phyloP scores from a whole-genome alignment of 2,329 filamentous ascomycete species.

The Neoascochyta sp. region DNA sequence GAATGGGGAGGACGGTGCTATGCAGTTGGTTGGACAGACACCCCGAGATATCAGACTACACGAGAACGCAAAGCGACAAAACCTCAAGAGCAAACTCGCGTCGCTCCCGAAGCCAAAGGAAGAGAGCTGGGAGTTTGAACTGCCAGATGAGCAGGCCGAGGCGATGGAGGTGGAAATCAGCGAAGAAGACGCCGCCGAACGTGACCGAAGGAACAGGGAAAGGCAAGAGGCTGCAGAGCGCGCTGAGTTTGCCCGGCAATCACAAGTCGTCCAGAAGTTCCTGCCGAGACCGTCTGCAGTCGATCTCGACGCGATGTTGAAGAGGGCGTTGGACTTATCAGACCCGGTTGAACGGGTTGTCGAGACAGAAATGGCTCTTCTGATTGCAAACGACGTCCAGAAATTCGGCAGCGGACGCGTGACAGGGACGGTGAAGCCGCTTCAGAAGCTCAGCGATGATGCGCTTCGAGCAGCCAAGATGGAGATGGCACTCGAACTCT shows the following conservation, averaged over 20 bases:
- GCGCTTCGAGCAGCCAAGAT: conserved; percentile 71
- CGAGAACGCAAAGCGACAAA: conserved; percentile 64
- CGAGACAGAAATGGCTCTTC: conserved; percentile 69
- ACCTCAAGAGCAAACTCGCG: conserved; percentile 69
- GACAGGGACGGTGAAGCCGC: conserved; percentile 55
- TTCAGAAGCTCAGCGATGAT: conserved; percentile 67
- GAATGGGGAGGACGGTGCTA: conserved; percentile 64
- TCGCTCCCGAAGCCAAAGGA: conserved; percentile 89
- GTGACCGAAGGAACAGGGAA: conserved; percentile 66
- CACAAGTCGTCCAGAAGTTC: conserved; percentile 82
- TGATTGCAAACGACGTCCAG: conserved; percentile 78
- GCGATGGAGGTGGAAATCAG: conserved; percentile 49
- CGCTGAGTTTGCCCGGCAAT: conserved; percentile 74
- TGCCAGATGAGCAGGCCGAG: conserved; percentile 78
- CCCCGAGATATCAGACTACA: conserved; percentile 70
- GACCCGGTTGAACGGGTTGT: conserved; percentile 68
- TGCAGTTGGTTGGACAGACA: conserved; percentile 68
- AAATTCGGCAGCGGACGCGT: conserved; percentile 69
- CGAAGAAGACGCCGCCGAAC: conserved; percentile 68
- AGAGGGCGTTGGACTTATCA: conserved; percentile 56
- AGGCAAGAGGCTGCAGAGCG: conserved; percentile 60
- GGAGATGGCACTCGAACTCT: conserved; percentile 66
- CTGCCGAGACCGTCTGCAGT: conserved; percentile 74
- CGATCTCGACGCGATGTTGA: conserved; percentile 66
- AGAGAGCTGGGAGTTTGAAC: conserved; percentile 87